Evolutionary conservation across 2,329 filamentous ascomycete genomes (phyloP).

Genomic region (Verticillium albo-atrum): DNA sequence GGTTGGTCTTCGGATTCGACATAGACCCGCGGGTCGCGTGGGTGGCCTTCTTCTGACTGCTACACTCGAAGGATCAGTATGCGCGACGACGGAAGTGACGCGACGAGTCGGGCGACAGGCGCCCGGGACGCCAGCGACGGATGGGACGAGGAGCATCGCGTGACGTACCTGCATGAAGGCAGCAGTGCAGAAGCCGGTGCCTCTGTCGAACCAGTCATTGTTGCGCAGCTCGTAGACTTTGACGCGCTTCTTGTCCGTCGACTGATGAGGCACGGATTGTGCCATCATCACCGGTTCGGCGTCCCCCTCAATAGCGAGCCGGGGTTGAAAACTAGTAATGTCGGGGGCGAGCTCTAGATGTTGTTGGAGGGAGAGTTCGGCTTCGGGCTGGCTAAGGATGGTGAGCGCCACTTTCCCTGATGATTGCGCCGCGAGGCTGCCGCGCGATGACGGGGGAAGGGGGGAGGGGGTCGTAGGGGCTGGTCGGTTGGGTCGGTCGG

Average conservation of each 20-base stretch:
- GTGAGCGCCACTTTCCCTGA: constrained; percentile 49
- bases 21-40: constrained; percentile 81
- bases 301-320: constrained; percentile 43
- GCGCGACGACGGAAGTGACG: neutral
- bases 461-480: neutral
- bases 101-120: neutral
- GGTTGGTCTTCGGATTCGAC: constrained; percentile 94
- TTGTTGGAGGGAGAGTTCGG: constrained; percentile 56
- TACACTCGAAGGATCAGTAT: constrained; percentile 3
- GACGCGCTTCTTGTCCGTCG: constrained; percentile 70
- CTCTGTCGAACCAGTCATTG: constrained; percentile 98
- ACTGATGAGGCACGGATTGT: constrained; percentile 65
- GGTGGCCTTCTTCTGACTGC: constrained; percentile 50
- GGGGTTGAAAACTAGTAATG: constrained; percentile 41
- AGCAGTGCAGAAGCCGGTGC: constrained; percentile 91
- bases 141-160: constrained; percentile 5
- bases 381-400: constrained; percentile 47
- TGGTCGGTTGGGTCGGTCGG: neutral
- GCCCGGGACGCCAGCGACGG: constrained; percentile 3
- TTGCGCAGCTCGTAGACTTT: constrained; percentile 98
- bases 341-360: constrained; percentile 53
- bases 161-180: constrained; percentile 64
- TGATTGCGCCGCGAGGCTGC: constrained; percentile 10
- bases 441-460: neutral
- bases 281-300: constrained; percentile 65